Base-by-base conservation (phyloP, 805 yeast species). In the Metschnikowia henanensis region DNA sequence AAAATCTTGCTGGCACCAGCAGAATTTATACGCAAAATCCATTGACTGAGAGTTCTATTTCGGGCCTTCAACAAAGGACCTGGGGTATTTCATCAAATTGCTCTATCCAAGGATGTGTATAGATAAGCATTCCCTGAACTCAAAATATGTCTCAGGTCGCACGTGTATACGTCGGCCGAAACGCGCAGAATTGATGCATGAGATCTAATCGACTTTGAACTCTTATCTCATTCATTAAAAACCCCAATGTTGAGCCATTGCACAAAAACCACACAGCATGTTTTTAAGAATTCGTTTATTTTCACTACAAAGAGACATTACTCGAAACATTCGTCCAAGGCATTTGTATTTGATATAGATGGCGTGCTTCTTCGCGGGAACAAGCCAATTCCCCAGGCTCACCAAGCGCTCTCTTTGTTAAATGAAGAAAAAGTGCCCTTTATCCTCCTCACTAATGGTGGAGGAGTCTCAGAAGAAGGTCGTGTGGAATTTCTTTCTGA, bases 391-490 rank as follows among this genome's bases (percentile, higher is more conserved):
- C 79, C 81, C 1, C 72, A 71, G 34, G 96, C 96, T 2, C 67
- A 66, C 10, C 73, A 72, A 15, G 85, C 95, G 0, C 65, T 87
- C 23, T 60, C 70, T 36, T 59, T 78, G 15, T 67, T 91, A 35
- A 68, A 82, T 34, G 50, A 72, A 6, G 58, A 73, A 18, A 72
- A 75, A 16, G 69, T 89, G 6, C 96, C 97, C 1, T 91, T 80
- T 66, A 79, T 89, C n/a, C 59, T 91, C 32, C 71, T 91, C 59
- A 90, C 97, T 6, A 90, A 91, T 61, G 97, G 97, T 16, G 97
- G 97, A 6, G 97, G 97, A 2, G 75, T 75, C 25, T 64, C 77
- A 10, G 97, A 90, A 57, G 47, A 56, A 5, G 74, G 71, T n/a
- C 69, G 96, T 34, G 80, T 81, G 2, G 67, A 70, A 2, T 75